phyloP scores from a whole-genome alignment of 306 rosid species.

The Pyrus pyrifolia region DNA sequence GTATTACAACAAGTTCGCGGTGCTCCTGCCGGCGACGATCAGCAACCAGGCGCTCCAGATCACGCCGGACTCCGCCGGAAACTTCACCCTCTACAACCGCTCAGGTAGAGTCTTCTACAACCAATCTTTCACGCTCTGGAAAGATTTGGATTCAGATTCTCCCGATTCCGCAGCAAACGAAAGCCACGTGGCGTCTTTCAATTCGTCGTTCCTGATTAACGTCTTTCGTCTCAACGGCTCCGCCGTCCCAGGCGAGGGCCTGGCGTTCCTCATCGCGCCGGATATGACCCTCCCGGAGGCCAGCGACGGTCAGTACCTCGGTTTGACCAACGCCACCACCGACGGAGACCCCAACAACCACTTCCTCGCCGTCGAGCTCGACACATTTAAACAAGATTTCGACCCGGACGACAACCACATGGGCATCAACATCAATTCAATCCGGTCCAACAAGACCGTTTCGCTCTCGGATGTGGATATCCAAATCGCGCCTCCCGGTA shows the following conservation, averaged over 20 bases:
- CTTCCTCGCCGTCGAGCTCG: constrained; percentile 58
- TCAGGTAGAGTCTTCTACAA: constrained; percentile 47
- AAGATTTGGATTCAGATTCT: background rate
- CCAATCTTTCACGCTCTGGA: constrained; percentile 44
- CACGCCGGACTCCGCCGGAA: constrained; percentile 52
- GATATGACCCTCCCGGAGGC: constrained; percentile 14
- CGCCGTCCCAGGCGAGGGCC: constrained; percentile 46
- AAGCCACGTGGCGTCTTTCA: constrained; percentile 41
- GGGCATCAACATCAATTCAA: constrained; percentile 55
- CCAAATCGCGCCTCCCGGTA: constrained; percentile 35
- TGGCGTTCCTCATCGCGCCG: constrained; percentile 54
- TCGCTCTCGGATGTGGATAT: constrained; percentile 22
- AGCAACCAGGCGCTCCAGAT: constrained; percentile 42
- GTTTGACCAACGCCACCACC: constrained; percentile 57
- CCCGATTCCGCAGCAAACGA: background rate
- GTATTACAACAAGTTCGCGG: constrained; percentile 1
- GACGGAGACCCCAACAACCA: constrained; percentile 47
- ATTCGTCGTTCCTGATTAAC: constrained; percentile 55
- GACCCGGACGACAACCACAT: constrained; percentile 59
- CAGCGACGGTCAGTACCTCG: constrained; percentile 53
- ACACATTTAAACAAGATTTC: constrained; percentile 49
- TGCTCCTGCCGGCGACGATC: constrained; percentile 29
- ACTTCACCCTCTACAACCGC: constrained; percentile 14
- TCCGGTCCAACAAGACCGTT: constrained; percentile 27
- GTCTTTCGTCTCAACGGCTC: constrained; percentile 18